Base-by-base conservation (phyloP, 2,329 filamentous ascomycete genomes). In the Neonectria punicea region DNA sequence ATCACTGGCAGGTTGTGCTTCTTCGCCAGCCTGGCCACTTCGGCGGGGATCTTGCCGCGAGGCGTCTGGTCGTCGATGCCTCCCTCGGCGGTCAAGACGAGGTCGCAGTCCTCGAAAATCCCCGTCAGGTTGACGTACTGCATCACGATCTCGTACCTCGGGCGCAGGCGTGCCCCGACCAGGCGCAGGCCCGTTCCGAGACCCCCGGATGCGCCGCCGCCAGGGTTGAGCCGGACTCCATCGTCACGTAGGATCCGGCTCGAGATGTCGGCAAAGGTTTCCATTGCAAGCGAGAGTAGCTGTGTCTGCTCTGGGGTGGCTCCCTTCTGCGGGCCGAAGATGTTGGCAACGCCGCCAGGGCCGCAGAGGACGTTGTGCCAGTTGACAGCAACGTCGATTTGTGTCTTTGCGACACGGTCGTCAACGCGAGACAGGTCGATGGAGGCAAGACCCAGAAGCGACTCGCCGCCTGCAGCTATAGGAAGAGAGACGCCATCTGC, bases 81-180 rank as follows among this genome's bases (percentile, higher is more conserved):
- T 1, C 85, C 84, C 69, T 87, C 85, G 2, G 84, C 85, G 0
- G 84, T 87, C 66, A 87, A 77, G 0, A 86, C 82, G 8, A 87
- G 77, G 62, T 87, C 81, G 67, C 82, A 85, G 30, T 80, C 72
- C 14, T 81, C 78, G 58, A 87, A 82, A 4, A 85, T 76, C 2
- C 75, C 75, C 44, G 83, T 79, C 30, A 86, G 74, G 56, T 81
- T 79, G 53, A 86, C 82, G 68, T 85, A 86, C 63, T 84, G 81
- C 71, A 81, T 83, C 68, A 86, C 81, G 28, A 84, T 80, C 58
- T 85, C 84, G 69, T 82, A 83, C 50, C 84, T 77, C 16, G 83
- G 82, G 51, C 81, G 78, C 16, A 87, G 74, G 34, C 67, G 76
- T 2, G 82, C 83, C 46, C 83, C 83, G 30, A 86, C 70, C 16